Evolutionary conservation across 306 rosid genomes (phyloP).

Genomic region (Rosa rugosa): DNA sequence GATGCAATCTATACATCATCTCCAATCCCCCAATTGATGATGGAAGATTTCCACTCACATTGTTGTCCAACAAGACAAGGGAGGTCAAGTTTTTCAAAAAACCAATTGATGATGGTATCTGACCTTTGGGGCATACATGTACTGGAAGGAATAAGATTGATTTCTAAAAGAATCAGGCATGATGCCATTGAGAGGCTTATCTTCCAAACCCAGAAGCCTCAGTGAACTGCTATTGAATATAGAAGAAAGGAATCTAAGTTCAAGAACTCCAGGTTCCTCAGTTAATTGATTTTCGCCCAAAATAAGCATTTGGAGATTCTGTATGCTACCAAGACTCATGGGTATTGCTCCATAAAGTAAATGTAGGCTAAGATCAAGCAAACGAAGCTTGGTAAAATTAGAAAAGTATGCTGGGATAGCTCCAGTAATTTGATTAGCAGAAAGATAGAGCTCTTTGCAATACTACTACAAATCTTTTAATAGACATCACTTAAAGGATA

Average conservation of each 20-base stretch:
- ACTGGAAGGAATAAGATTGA: background rate
- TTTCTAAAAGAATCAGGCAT: background rate
- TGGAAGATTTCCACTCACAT: background rate
- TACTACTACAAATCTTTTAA: no score
- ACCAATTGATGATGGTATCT: background rate
- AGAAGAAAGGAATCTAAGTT: background rate
- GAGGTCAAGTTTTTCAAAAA: background rate
- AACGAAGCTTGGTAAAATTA: background rate
- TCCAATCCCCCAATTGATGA: slow-evolving; percentile 19
- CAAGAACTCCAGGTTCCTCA: background rate
- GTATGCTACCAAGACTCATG: background rate
- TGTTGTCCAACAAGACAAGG: background rate
- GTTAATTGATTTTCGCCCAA: background rate
- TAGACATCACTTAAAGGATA: no score
- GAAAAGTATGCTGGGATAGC: background rate
- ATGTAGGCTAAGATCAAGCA: background rate
- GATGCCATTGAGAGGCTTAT: background rate
- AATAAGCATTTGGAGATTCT: background rate
- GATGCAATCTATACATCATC: slow-evolving; percentile 19
- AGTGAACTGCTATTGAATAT: background rate
- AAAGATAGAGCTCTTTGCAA: background rate
- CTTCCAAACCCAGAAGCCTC: accelerated
- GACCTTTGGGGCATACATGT: background rate
- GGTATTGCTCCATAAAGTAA: slow-evolving; percentile 10
- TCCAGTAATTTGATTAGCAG: background rate